Evolutionary conservation across 176 grass and related monocot species (phyloP), one percentile per base, ranked within the genome.

Genomic region (Rhynchospora breviuscula): DNA sequence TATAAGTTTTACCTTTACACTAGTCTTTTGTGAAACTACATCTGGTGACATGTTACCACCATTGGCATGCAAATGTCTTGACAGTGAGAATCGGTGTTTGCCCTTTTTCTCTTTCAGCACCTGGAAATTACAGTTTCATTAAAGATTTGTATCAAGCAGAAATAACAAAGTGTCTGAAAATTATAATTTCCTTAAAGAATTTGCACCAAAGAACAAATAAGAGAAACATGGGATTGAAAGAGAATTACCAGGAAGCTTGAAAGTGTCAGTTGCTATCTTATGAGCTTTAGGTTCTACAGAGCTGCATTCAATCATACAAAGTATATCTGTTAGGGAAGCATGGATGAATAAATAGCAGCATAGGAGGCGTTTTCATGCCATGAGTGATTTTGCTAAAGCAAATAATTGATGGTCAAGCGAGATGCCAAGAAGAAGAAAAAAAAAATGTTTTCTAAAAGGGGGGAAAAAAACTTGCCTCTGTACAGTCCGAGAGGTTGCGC

Each of bases 191-290:
- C 51, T 48, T 51, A 66, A 65, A 48, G 21, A 47, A 15, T 25
- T n/a, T 63, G 59, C 33, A 64, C 60, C 10, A 21, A 81, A 52
- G 19, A 66, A 43, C 18, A 63, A 53, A 63, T 18, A 82, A 82
- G 79, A 44, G 79, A 81, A 62, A 45, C 60, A 64, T 14, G 79
- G 58, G 8, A 23, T n/a, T 23, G 58, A 67, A 68, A 18, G 80
- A 29, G 80, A 66, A 83, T 35, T 95, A 99, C 91, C 85, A 2
- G 83, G 76, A 93, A 91, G 86, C 33, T 91, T 91, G 72, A 89
- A 86, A 23, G 79, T 85, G 79, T 87, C 89, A 64, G 93, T 87
- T 66, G 87, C 57, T 83, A 87, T 78, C 81, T 89, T 99, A 72
- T 67, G 83, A 59, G 48, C 79, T 86, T 87, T 95, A 71, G 69